A percentile compares a stretch with the other conserved stretches of the same genome.
Conservation (phyloP, 805 yeast genomes). For the Nakazawaea laoshanensis region DNA sequence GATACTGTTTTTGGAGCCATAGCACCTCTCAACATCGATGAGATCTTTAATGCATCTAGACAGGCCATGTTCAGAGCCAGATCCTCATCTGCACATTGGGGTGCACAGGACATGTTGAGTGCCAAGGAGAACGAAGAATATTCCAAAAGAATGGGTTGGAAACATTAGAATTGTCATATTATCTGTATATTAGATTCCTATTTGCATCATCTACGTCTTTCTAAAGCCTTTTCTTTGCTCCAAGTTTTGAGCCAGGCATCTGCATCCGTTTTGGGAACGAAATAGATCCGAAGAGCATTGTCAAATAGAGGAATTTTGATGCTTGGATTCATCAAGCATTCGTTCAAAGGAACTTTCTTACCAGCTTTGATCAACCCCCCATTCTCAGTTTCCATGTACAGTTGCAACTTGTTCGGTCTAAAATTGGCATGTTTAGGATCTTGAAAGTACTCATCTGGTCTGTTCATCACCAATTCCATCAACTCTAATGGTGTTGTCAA, state of each 20-base stretch:
- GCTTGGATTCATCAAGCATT: slow-evolving; percentile 49
- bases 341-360: slow-evolving; percentile 58
- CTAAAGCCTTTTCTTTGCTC: slow-evolving; percentile 53
- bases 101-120: slow-evolving; percentile 35
- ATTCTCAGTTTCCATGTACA: slow-evolving; percentile 70
- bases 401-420: slow-evolving; percentile 49
- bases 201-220: slow-evolving; percentile 25
- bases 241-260: slow-evolving; percentile 58
- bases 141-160: slow-evolving; percentile 36
- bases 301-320: slow-evolving; percentile 77
- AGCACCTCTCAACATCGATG: slow-evolving; percentile 60
- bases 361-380: slow-evolving; percentile 89
- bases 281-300: slow-evolving; percentile 57
- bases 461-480: slow-evolving; percentile 48
- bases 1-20: slow-evolving; percentile 67
- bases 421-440: slow-evolving; percentile 57
- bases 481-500: slow-evolving; percentile 57
- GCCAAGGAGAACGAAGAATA: slow-evolving; percentile 38
- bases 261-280: slow-evolving; percentile 69
- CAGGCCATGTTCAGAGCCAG: slow-evolving; percentile 45
- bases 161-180: slow-evolving; percentile 1
- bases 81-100: slow-evolving; percentile 45
- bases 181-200: not conserved
- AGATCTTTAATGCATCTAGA: slow-evolving; percentile 44
- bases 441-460: slow-evolving; percentile 65